A percentile compares a stretch with the other conserved stretches of the same genome.
Conservation (phyloP, 1,284 basidiomycete species). For the Fomitopsis betulina region DNA sequence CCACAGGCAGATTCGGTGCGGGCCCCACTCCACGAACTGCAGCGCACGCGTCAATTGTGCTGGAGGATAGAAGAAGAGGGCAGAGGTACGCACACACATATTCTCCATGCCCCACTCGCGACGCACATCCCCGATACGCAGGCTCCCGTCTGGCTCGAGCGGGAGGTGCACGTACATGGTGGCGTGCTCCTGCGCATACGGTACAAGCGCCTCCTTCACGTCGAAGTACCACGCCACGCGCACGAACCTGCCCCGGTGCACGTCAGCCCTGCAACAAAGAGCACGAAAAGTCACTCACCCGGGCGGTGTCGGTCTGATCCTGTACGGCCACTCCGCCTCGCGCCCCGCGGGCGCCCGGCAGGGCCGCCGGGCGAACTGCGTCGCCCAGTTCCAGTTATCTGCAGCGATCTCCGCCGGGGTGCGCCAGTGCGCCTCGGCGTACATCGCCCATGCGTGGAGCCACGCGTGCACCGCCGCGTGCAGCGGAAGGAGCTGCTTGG, state of each 20-base stretch:
- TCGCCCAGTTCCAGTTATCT: neutral
- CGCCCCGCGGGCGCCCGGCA: neutral
- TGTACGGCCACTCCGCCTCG: neutral
- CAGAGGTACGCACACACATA: neutral
- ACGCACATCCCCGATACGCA: neutral
- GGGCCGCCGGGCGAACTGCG: neutral
- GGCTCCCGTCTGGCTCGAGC: neutral
- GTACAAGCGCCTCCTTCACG: neutral
- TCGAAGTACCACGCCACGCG: neutral
- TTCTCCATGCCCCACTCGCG: neutral
- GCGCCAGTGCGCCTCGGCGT: neutral
- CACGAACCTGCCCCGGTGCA: neutral
- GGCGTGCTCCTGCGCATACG: neutral
- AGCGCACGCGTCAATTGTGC: too few species aligned
- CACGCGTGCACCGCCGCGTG: neutral
- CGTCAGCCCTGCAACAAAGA: neutral
- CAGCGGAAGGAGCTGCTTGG: neutral
- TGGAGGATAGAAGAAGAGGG: neutral
- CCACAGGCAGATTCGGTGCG: neutral
- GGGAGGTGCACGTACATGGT: neutral
- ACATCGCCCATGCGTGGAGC: neutral
- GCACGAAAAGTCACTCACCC: neutral
- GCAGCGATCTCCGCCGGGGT: neutral
- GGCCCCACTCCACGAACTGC: conserved; percentile 1
- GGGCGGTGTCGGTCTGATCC: neutral